Percentiles rank a stretch among this genome's conserved stretches.
These are phyloP conservation scores for Ophiostoma himal-ulmi DNA, from an alignment of 2,329 filamentous ascomycete species.

Conservation along the genomic window DNA sequence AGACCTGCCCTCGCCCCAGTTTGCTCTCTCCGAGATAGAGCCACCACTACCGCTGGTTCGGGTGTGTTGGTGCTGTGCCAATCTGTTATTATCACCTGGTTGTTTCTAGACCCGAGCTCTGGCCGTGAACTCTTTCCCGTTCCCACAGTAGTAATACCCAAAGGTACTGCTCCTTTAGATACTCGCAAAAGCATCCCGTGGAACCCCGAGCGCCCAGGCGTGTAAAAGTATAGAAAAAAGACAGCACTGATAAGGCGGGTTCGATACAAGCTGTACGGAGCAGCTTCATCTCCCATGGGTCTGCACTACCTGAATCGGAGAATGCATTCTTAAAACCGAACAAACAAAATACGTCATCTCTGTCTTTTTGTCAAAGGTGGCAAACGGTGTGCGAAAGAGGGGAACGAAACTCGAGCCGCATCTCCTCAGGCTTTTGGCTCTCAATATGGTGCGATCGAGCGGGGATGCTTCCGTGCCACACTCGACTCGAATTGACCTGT, in stretches of 20 bases:
- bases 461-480: background rate
- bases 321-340: background rate
- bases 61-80: background rate
- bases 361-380: background rate
- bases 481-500: background rate
- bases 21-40: background rate
- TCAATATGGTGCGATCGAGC: background rate
- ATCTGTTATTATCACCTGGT: background rate
- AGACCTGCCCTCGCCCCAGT: background rate
- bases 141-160: conserved; percentile 7
- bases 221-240: background rate
- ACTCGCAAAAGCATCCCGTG: background rate
- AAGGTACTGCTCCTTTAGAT: background rate
- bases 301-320: background rate
- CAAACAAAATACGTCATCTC: background rate
- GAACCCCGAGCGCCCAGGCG: background rate
- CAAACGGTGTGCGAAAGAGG: background rate
- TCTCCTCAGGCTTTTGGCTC: background rate
- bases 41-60: conserved; percentile 6
- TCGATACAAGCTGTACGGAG: too few species aligned
- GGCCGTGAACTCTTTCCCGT: conserved; percentile 11
- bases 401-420: background rate
- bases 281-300: background rate
- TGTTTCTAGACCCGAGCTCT: background rate
- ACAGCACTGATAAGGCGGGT: background rate